Base-by-base conservation (phyloP, 1,284 basidiomycete species). In the Fomitopsis betulina region DNA sequence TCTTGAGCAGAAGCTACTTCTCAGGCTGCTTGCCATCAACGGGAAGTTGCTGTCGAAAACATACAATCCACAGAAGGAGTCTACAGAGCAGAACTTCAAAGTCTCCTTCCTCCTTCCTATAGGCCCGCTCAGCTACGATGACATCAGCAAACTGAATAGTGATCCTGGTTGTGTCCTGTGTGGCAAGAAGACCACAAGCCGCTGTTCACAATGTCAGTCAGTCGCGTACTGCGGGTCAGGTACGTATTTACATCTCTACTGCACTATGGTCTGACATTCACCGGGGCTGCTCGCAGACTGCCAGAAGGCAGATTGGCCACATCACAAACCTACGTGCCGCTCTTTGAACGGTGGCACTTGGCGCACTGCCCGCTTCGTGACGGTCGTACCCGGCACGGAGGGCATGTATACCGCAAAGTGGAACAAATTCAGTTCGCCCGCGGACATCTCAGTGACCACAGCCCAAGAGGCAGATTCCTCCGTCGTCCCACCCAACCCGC, bases 321-420 rank as follows among this genome's bases (percentile, higher is more conserved):
- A 63, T 6, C 77, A 79, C 65, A 79, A 76, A 61, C 45, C 57
- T 3, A 60, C 66, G 1, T 79, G 78, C 59, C 70, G 66, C 21
- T 72, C 75, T 1, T 63, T 79, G 42, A 71, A 75, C 61, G 74
- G 73, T 42, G 76, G 73, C 5, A 69, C 67, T 17, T 79, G 78
- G 77, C 61, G 65, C 54, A 70, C 67, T 1, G 63, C 76, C 35
- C 66, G 64, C 1, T 67, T 78, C 54, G 49, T 54, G 21, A 47
- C 47, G 5, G 32, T 51, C 15, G 8, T 58, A 25, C 63, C 65
- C 1, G 64, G 61, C 21, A 50, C 17, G 43, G 62, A 62, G 45
- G 61, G 56, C 25, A 55, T 61, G 60, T 55, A 57, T 49, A 33
- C 35, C 23, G 32, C 38, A n/a, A n/a, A 17, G 40, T 42, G 64